Evolutionary conservation across 2,329 filamentous ascomycete genomes (phyloP).

Genomic region (Thielaviopsis populi): DNA sequence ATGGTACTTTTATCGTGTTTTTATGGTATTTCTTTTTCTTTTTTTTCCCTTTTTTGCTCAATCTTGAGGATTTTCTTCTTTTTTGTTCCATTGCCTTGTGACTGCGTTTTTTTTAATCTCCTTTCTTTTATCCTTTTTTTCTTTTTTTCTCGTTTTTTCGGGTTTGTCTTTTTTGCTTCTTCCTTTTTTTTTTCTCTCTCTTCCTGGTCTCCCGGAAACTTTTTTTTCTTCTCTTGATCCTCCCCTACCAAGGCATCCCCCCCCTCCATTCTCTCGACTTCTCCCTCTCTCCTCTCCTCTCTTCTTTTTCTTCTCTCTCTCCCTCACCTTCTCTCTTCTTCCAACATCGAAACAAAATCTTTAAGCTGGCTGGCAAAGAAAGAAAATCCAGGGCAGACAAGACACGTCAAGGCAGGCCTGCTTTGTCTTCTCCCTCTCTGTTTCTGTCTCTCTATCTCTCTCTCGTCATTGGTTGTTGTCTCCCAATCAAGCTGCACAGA

Average conservation of each 20-base stretch:
- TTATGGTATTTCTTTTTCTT: neutral
- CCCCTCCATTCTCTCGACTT: no score
- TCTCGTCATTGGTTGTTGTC: neutral
- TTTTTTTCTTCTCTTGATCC: neutral
- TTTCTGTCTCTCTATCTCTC: no score
- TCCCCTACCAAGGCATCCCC: neutral
- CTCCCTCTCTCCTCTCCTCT: neutral
- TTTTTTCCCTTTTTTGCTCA: neutral
- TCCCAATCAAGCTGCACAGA: neutral
- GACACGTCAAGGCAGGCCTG: neutral
- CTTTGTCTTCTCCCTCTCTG: neutral
- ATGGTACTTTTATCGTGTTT: neutral
- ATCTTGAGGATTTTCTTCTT: neutral
- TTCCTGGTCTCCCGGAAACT: neutral
- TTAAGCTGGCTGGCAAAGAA: neutral
- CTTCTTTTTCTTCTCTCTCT: neutral
- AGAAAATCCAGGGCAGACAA: no score
- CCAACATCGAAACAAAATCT: neutral
- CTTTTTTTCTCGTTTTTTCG: neutral
- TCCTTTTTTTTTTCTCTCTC: neutral
- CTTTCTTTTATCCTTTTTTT: neutral
- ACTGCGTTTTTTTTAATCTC: neutral
- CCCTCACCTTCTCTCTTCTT: neutral
- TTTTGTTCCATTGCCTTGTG: neutral
- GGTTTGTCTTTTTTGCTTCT: neutral